phyloP scores from a whole-genome alignment of 257 asterid species.

The Solanum commersonii region DNA sequence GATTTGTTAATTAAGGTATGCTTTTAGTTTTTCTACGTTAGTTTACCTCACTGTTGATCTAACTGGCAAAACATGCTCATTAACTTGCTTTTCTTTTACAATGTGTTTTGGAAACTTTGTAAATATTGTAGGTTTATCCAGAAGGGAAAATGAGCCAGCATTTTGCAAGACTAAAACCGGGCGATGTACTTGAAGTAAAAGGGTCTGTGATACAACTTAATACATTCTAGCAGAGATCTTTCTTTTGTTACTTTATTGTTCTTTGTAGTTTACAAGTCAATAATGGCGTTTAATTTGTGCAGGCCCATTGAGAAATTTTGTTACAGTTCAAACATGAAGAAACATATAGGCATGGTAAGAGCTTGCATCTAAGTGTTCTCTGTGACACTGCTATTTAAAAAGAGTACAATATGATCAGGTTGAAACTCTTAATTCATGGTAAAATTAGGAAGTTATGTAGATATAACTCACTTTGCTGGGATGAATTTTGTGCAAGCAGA shows the following conservation, averaged over 20 bases:
- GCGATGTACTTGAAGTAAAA: slow-evolving; percentile 88
- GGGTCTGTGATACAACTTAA: slow-evolving; percentile 45
- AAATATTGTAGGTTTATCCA: slow-evolving; percentile 64
- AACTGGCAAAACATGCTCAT: neutral
- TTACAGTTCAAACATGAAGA: slow-evolving; percentile 90
- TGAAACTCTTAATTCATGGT: neutral
- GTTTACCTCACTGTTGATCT: neutral
- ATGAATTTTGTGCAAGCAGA: neutral
- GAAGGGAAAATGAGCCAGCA: slow-evolving; percentile 99
- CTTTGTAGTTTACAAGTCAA: neutral
- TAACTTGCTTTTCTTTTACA: neutral
- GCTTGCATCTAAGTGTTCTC: neutral
- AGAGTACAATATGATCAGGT: neutral
- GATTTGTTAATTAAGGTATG: slow-evolving; percentile 90
- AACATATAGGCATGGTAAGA: slow-evolving; percentile 94
- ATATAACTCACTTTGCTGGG: neutral
- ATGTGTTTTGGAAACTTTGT: neutral
- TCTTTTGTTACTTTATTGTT: neutral
- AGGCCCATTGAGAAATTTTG: slow-evolving; percentile 90
- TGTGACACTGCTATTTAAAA: neutral
- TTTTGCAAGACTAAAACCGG: slow-evolving; percentile 85
- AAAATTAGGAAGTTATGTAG: neutral
- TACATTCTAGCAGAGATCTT: neutral
- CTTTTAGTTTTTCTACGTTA: neutral
- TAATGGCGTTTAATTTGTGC: slow-evolving; percentile 10